These are phyloP conservation scores for Cucurbita pepo DNA, from an alignment of 306 rosid genomes.

Conservation along the genomic window DNA sequence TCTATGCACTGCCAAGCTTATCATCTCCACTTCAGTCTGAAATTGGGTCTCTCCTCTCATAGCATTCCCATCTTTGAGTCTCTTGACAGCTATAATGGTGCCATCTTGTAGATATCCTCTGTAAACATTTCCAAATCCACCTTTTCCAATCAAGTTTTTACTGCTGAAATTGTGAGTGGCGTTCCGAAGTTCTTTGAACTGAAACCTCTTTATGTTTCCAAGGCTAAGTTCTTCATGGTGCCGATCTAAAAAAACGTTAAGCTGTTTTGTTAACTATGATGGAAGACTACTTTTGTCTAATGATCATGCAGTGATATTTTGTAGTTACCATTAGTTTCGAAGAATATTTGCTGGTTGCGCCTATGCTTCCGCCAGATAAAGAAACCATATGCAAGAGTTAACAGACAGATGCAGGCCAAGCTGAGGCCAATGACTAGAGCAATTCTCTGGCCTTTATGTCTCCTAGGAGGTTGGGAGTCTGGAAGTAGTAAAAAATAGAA, in stretches of 20 bases:
- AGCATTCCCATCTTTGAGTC: constrained; percentile 50
- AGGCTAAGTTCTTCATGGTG: constrained; percentile 32
- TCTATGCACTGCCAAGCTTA: constrained; percentile 55
- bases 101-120: constrained; percentile 49
- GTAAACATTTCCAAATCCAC: constrained; percentile 59
- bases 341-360: constrained; percentile 70
- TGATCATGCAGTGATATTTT: neutral
- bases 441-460: constrained; percentile 50
- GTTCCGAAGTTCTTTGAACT: constrained; percentile 44
- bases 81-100: constrained; percentile 41
- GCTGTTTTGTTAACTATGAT: neutral
- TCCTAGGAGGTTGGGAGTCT: constrained; percentile 39
- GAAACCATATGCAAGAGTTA: constrained; percentile 58
- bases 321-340: constrained; percentile 49
- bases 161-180: constrained; percentile 55
- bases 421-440: constrained; percentile 72
- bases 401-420: constrained; percentile 61
- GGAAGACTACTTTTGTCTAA: neutral
- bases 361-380: constrained; percentile 80
- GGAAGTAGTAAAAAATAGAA: constrained; percentile 17
- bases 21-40: constrained; percentile 59
- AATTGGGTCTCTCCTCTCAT: constrained; percentile 49
- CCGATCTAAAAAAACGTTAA: constrained; percentile 26
- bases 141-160: constrained; percentile 49
- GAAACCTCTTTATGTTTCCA: constrained; percentile 47